Base-by-base conservation (phyloP, 2,329 filamentous ascomycete genomes). In the Fusarium aywerte region DNA sequence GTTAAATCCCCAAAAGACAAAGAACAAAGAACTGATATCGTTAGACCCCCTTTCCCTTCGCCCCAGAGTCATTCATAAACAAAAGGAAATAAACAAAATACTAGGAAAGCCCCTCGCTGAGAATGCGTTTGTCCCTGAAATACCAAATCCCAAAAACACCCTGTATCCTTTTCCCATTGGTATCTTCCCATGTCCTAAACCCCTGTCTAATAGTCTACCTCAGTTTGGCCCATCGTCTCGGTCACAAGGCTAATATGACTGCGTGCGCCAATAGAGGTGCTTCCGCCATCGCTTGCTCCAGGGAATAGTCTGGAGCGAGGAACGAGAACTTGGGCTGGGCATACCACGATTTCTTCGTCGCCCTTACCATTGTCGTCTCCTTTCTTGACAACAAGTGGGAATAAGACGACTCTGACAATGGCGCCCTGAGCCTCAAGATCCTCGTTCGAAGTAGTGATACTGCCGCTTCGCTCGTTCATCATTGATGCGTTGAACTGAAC, bases 351-450 rank as follows among this genome's bases (percentile, higher is more conserved):
- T 83, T 98, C 94, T 70, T 97, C 93, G 54, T 97, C 93, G 54
- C 94, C 95, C 52, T 90, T 86, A 23, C 94, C 96, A 38, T 84
- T 83, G 76, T 98, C 95, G 74, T 97, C 92, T 52, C 94, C 95
- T 82, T 96, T 96, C 82, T 97, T 97, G 73, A 98, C 92, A 18
- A 99, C 95, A 2, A 98, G 85, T 11, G 96, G 96, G 83, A 99
- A 99, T 38, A 99, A 87, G 3, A 99, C 94, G 64, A 97, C 88
- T 70, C 96, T 92, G 38, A 99, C 93, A 18, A 95, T 87, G 25
- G 93, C 90, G 38, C 87, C 85, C 62, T 90, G 85, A 7, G 84
- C 83, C 78, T 98, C 92, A 23, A 97, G 87, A 51, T 95, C 91
- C 68, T 95, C 91, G 74, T 96, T 95, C 23, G 88, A 79, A 20